Percentiles rank a stretch among this genome's conserved stretches.
Conservation (phyloP, 2,329 filamentous ascomycete genomes). For the Ophiostoma novo-ulmi region DNA sequence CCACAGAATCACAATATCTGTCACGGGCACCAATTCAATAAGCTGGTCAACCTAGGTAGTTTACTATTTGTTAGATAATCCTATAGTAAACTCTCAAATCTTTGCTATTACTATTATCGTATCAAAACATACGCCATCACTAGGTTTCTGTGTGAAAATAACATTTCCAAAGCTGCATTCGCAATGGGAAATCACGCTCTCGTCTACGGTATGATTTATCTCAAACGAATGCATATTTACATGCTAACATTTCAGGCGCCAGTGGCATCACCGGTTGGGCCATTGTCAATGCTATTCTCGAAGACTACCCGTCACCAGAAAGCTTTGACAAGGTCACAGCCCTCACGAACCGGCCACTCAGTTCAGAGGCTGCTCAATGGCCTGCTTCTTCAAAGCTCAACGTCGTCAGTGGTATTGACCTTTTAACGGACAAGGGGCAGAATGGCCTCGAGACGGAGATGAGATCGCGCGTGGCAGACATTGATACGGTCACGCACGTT, state of each 20-base stretch:
- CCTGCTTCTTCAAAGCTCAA: constrained; percentile 33
- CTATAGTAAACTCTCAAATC: neutral
- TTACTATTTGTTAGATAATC: neutral
- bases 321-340: constrained; percentile 43
- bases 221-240: neutral
- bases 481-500: constrained; percentile 40
- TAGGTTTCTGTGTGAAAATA: neutral
- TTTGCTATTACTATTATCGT: neutral
- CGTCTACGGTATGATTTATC: neutral
- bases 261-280: constrained; percentile 48
- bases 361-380: constrained; percentile 32
- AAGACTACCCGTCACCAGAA: constrained; percentile 42
- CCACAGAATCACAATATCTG: neutral
- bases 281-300: constrained; percentile 44
- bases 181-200: neutral
- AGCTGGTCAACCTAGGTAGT: neutral
- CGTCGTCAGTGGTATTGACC: constrained; percentile 36
- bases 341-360: constrained; percentile 43
- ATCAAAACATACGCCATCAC: neutral
- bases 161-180: neutral
- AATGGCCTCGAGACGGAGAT: constrained; percentile 17
- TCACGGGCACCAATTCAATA: neutral
- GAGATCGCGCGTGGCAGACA: constrained; percentile 34
- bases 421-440: constrained; percentile 33
- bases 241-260: constrained; percentile 28